Conservation (phyloP, 2,329 filamentous ascomycete species). For the Daldinia sp. region DNA sequence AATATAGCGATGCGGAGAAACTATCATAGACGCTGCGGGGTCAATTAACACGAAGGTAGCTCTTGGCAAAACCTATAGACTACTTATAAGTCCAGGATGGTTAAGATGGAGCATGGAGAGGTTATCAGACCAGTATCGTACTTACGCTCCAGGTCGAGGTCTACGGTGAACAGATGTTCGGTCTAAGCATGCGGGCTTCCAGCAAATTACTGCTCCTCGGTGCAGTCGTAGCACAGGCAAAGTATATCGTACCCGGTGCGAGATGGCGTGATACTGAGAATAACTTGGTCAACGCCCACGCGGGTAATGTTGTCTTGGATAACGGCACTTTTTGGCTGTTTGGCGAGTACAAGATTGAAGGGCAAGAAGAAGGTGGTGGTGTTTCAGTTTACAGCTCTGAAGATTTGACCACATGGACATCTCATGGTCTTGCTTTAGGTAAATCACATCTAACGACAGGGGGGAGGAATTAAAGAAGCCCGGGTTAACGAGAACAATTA, state of each 20-base stretch:
- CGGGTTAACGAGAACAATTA: conserved; percentile 30
- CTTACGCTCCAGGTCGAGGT: background rate
- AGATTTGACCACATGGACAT: conserved; percentile 67
- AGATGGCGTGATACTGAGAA: conserved; percentile 68
- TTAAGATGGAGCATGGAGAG: conserved; percentile 10
- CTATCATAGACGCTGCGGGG: conserved; percentile 18
- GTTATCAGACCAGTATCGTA: conserved; percentile 1
- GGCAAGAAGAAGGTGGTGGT: conserved; percentile 66
- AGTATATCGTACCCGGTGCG: conserved; percentile 69
- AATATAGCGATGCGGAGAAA: conserved; percentile 44
- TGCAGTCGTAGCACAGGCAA: conserved; percentile 46
- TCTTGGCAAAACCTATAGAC: conserved; percentile 33
- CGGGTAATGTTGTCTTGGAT: conserved; percentile 63
- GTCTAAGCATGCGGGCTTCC: conserved; percentile 19
- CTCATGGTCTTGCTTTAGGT: conserved; percentile 65
- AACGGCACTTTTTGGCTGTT: conserved; percentile 67
- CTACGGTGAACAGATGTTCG: conserved; percentile 16
- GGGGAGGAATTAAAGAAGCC: background rate
- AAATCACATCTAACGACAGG: conserved; percentile 30
- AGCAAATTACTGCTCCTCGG: conserved; percentile 33
- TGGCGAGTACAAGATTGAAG: conserved; percentile 68
- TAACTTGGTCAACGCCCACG: conserved; percentile 68
- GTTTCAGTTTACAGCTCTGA: conserved; percentile 68
- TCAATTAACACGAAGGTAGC: conserved; percentile 22
- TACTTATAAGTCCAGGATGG: background rate